phyloP scores from a whole-genome alignment of 305 asterid species.

The Lippia alba region DNA sequence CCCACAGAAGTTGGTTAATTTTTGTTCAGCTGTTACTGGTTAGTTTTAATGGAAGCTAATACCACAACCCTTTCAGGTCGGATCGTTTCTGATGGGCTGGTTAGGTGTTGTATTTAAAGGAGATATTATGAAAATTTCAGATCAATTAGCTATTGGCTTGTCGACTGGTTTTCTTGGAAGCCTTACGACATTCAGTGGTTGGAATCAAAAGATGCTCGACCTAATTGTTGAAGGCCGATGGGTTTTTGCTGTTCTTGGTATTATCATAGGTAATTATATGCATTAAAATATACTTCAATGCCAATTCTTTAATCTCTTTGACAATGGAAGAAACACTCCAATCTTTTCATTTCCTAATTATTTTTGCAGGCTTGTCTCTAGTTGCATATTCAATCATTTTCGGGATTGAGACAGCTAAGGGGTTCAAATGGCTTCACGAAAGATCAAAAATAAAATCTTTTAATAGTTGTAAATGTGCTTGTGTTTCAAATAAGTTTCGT shows the following conservation, averaged over 20 bases:
- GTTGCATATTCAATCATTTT: conserved; percentile 64
- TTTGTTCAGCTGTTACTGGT: not conserved
- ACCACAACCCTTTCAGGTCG: conserved; percentile 54
- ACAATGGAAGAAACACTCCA: not conserved
- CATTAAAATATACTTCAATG: not conserved
- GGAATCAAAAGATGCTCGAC: conserved; percentile 93
- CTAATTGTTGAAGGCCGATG: conserved; percentile 73
- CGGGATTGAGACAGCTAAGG: conserved; percentile 80
- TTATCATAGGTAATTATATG: conserved; percentile 54
- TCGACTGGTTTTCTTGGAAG: conserved; percentile 91
- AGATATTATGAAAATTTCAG: conserved; percentile 66
- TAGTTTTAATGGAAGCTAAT: not conserved
- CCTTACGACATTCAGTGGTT: conserved; percentile 93
- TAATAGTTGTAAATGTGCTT: conserved; percentile 10
- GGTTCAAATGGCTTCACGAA: conserved; percentile 52
- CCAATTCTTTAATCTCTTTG: not conserved
- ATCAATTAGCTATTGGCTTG: conserved; percentile 74
- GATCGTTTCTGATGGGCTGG: conserved; percentile 98
- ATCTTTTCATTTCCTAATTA: not conserved
- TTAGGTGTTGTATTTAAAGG: conserved; percentile 82
- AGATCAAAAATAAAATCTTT: conserved; percentile 28
- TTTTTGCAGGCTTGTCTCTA: conserved; percentile 68
- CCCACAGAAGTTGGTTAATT: not conserved
- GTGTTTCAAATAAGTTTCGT: conserved; percentile 37
- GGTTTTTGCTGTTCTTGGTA: conserved; percentile 74